phyloP scores from a whole-genome alignment of 345 rosid species.

The Populus nigra region DNA sequence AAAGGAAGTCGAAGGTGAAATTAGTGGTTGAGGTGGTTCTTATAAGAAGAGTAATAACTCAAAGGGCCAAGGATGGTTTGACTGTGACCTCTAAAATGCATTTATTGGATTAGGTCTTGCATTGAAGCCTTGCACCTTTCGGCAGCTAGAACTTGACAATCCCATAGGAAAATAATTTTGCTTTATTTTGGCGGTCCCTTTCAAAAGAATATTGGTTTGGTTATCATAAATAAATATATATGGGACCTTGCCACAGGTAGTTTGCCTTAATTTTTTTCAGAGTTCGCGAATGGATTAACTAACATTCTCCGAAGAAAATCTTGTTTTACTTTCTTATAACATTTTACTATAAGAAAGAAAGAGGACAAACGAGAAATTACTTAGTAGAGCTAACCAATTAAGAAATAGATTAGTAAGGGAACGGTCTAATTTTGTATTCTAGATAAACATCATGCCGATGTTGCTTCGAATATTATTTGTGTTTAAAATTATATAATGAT shows the following conservation, averaged over 20 bases:
- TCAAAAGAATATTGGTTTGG: background rate
- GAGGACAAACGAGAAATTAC: background rate
- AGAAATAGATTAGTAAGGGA: background rate
- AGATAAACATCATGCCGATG: slow-evolving; percentile 18
- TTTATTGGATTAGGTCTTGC: slow-evolving; percentile 29
- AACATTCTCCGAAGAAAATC: background rate
- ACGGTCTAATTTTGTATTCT: slow-evolving; percentile 23
- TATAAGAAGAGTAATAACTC: background rate
- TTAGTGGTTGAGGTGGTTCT: background rate
- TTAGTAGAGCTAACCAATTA: background rate
- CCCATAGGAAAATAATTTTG: background rate
- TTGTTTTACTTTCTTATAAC: background rate
- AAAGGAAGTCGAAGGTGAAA: background rate
- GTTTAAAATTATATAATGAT: too few species aligned
- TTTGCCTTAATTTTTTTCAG: background rate
- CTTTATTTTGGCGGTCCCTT: slow-evolving; percentile 16
- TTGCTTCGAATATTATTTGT: background rate
- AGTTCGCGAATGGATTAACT: too few species aligned
- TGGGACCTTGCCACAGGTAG: background rate
- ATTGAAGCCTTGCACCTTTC: slow-evolving; percentile 21
- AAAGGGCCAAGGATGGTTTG: slow-evolving; percentile 1
- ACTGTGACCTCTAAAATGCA: slow-evolving; percentile 17
- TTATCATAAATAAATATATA: background rate
- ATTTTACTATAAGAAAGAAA: background rate
- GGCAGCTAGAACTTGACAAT: slow-evolving; percentile 13